These are phyloP conservation scores for Lactifluus rugatus DNA, from an alignment of 768 basidiomycete genomes.

Conservation along the genomic window DNA sequence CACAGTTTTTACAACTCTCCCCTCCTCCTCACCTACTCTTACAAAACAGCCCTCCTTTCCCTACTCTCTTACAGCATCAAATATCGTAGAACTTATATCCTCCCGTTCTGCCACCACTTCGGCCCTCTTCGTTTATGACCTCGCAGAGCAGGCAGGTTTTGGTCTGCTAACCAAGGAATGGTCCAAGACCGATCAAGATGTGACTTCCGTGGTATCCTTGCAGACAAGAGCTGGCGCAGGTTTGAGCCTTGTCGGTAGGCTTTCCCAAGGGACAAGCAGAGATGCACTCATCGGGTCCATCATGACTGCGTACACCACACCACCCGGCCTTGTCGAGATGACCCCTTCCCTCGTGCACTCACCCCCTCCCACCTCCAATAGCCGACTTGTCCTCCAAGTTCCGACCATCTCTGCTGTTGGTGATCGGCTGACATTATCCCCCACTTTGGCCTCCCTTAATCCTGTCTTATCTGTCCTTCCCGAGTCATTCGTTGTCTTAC, in stretches of 20 bases:
- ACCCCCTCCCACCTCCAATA: slow-evolving; percentile 48
- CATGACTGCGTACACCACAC: slow-evolving; percentile 74
- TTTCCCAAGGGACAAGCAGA: slow-evolving; percentile 70
- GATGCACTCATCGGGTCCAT: slow-evolving; percentile 50
- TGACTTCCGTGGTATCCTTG: slow-evolving; percentile 52
- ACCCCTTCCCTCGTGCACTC: slow-evolving; percentile 66
- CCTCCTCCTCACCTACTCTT: slow-evolving; percentile 30
- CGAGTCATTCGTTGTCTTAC: slow-evolving; percentile 56
- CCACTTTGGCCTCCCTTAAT: slow-evolving; percentile 64
- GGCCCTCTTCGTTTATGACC: slow-evolving; percentile 69
- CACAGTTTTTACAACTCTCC: slow-evolving; percentile 15
- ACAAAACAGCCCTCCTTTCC: slow-evolving; percentile 17
- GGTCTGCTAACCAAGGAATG: slow-evolving; percentile 63
- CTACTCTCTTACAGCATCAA: slow-evolving; percentile 41
- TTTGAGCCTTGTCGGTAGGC: slow-evolving; percentile 62
- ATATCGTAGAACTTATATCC: slow-evolving; percentile 57
- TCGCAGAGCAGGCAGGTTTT: slow-evolving; percentile 78
- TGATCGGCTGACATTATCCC: slow-evolving; percentile 58
- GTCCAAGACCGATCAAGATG: slow-evolving; percentile 33
- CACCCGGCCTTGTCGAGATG: slow-evolving; percentile 77
- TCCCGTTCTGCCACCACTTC: slow-evolving; percentile 49
- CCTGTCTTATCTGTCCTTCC: slow-evolving; percentile 52
- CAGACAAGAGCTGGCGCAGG: slow-evolving; percentile 86
- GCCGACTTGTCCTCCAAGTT: slow-evolving; percentile 75
- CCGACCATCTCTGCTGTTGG: slow-evolving; percentile 61